Evolutionary conservation across 108 stramenopile genomes (phyloP), one percentile per base, ranked within the genome.

Genomic region (Skeletonema menzelii): DNA sequence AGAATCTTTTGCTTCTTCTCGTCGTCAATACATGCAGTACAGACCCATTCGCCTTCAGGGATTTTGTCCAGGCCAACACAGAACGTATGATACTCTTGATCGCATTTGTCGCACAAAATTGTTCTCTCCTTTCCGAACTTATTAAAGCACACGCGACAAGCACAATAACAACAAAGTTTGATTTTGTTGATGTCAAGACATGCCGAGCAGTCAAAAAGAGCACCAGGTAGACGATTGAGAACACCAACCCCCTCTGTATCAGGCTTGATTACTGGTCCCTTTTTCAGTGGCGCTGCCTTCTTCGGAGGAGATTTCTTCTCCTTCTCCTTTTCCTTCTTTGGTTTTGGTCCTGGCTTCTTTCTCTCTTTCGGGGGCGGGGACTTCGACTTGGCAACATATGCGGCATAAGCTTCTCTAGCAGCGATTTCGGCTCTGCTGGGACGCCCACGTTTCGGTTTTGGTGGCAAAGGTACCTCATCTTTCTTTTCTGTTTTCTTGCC

Each of bases 131-230:
- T 86, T 20, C 86, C 84, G 37, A 89, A 88, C 56, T 95, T 95
- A n/a, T 86, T 85, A 78, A 91, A 91, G 67, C 95, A 95, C 37
- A 85, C 56, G 5, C 91, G 86, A 46, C 95, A 95, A 27, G 85
- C 90, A 73, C 95, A 95, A 73, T 90, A 92, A 53, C 87, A 88
- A 65, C 95, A 95, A 1, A 91, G 46, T 61, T 75, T 67, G 31
- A 93, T 87, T 37, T 62, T 59, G n/a, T 77, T 59, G 58, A 90
- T 83, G 61, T 93, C 95, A 13, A 67, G 56, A 47, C 94, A 95
- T 34, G 69, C 77, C 28, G 77, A 79, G 58, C 82, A 82, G 56
- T 77, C 76, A 47, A 76, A 76, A 5, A 76, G 80, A 56, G 78
- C 56, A 10, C 78, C 78, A 3, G 78, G 78, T 14, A 72, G 60